These are phyloP conservation scores for Elymus sibiricus DNA, from an alignment of 176 grass and related monocot species.

Conservation along the genomic window DNA sequence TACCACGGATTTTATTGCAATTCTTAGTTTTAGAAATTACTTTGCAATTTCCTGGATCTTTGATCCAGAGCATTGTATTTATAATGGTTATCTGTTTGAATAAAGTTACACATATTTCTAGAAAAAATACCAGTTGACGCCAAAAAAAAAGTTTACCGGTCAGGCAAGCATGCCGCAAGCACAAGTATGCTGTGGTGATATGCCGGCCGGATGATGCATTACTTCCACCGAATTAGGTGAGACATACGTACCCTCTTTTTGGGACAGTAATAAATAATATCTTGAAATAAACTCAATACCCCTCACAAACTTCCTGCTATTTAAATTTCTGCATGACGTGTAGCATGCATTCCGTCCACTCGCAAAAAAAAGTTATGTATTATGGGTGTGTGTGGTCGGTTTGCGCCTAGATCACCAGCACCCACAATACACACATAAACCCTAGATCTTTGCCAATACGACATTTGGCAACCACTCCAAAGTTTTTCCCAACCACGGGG, in stretches of 20 bases:
- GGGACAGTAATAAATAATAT: constrained; percentile 24
- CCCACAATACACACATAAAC: background rate
- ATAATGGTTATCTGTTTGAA: no score
- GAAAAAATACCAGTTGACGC: no score
- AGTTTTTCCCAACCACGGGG: no score
- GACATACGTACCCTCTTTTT: constrained; percentile 27
- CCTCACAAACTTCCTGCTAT: constrained; percentile 20
- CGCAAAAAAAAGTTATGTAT: background rate
- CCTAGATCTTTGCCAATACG: background rate
- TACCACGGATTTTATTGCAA: no score
- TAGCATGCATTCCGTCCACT: background rate
- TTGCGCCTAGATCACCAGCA: background rate
- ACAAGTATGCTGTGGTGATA: constrained; percentile 26
- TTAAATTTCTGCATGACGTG: background rate
- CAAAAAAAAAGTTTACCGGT: background rate
- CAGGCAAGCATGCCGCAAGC: constrained; percentile 22
- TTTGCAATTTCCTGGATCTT: no score
- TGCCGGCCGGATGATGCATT: constrained; percentile 58
- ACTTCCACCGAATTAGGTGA: constrained; percentile 67
- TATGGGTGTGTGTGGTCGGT: background rate
- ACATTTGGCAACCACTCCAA: background rate
- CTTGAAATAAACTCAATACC: constrained; percentile 52
- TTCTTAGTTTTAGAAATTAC: no score
- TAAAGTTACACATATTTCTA: no score
- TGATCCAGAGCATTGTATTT: no score